These are phyloP conservation scores for Trichosporon asahii DNA, from an alignment of 1,284 basidiomycete species.

Conservation along the genomic window DNA sequence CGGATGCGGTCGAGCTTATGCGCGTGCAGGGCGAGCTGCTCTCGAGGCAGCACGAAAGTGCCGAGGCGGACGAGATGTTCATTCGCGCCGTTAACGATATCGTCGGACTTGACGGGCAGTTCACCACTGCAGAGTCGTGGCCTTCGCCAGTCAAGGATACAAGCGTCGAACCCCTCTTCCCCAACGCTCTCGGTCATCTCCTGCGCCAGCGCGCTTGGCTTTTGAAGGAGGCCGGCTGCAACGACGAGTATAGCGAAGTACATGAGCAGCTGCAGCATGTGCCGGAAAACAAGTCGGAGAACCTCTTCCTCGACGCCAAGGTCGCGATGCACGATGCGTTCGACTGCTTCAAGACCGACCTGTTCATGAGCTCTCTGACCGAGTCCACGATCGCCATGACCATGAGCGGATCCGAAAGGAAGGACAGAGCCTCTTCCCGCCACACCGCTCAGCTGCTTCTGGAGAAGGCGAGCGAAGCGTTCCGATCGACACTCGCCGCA, in stretches of 20 bases:
- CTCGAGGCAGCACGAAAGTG: conserved; percentile 55
- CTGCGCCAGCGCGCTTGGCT: conserved; percentile 75
- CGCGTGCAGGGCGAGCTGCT: conserved; percentile 59
- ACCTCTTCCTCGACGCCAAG: conserved; percentile 67
- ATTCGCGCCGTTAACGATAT: conserved; percentile 38
- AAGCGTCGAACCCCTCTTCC: conserved; percentile 60
- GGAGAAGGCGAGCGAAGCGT: conserved; percentile 64
- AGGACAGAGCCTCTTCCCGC: conserved; percentile 52
- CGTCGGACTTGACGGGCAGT: conserved; percentile 37
- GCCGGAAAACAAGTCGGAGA: conserved; percentile 60
- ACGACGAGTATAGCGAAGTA: conserved; percentile 57
- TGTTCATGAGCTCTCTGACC: conserved; percentile 77
- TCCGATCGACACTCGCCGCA: conserved; percentile 64
- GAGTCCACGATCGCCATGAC: conserved; percentile 84
- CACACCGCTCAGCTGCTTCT: conserved; percentile 64
- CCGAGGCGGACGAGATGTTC: conserved; percentile 55
- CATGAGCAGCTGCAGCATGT: conserved; percentile 55
- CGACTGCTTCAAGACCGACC: conserved; percentile 70
- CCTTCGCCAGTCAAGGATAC: conserved; percentile 28
- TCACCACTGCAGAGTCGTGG: conserved; percentile 35
- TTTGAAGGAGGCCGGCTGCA: conserved; percentile 60
- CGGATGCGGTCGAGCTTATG: conserved; percentile 62
- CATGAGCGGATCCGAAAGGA: conserved; percentile 64
- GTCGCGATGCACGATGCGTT: conserved; percentile 71
- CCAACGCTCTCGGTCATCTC: conserved; percentile 63